These are phyloP conservation scores for Macadamia integrifolia DNA, from an alignment of 164 flowering plant species.

Conservation along the genomic window DNA sequence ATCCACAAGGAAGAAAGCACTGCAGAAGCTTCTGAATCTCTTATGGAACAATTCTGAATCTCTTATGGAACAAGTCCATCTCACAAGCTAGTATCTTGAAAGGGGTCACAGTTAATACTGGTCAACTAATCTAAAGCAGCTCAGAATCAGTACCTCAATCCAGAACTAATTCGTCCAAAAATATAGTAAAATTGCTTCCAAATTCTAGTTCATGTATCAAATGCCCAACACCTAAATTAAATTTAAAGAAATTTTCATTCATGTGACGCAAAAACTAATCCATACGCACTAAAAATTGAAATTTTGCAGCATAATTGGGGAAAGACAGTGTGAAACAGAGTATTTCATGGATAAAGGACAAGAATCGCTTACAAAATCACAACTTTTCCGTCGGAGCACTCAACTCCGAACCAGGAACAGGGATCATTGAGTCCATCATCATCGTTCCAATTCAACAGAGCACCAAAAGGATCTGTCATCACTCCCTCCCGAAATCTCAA, in stretches of 20 bases:
- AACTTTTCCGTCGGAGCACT: conserved; percentile 44
- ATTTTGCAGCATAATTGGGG: background rate
- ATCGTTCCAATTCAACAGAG: conserved; percentile 36
- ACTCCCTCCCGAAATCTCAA: conserved; percentile 39
- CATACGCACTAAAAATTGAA: background rate
- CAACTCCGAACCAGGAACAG: conserved; percentile 57
- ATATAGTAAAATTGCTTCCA: background rate
- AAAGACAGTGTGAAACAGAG: background rate
- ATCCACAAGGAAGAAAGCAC: no score
- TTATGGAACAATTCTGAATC: no score
- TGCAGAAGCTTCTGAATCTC: no score
- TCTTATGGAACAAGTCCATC: no score
- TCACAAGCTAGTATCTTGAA: no score
- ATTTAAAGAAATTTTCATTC: background rate
- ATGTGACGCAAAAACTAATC: background rate
- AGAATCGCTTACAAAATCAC: conserved; percentile 39
- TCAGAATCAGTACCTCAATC: background rate
- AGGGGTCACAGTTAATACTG: no score
- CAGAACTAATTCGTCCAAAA: background rate
- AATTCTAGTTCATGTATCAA: background rate
- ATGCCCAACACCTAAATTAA: background rate
- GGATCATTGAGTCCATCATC: conserved; percentile 26
- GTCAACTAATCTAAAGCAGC: no score
- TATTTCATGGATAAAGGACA: background rate
- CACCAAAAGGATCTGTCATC: conserved; percentile 43